Evolutionary conservation across 129 eudicot species (phyloP), one percentile per base, ranked within the genome.

Genomic region (Kitagawia praeruptora): DNA sequence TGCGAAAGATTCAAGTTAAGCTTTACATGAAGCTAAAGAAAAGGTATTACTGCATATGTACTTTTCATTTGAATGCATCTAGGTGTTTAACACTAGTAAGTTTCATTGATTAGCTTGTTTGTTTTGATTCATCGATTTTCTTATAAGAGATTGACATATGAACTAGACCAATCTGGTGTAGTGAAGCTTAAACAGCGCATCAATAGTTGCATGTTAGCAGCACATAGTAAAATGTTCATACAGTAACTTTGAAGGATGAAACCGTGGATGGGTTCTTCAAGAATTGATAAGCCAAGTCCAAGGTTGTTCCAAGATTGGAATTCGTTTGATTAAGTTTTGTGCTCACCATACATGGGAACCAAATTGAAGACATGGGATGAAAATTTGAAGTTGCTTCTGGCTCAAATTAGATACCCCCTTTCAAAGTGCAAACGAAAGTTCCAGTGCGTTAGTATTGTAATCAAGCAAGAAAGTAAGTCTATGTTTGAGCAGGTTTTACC

Each of bases 101-200:
- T 86, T 88, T 77, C 87, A 92, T 19, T 95, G 98, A 97, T 67
- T 92, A 74, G 96, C 98, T 73, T 95, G 98, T 83, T 95, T 77
- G 89, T 96, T 39, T 79, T 95, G 73, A 95, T 96, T 4, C 97
- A 92, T 25, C 98, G 92, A 70, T 89, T 90, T 83, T 94, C 90
- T 46, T n/a, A n/a, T 97, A 95, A 90, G 84, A 90, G 97, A 74
- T 44, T 90, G 48, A 90, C 98, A 3, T 88, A 85, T 27, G 97
- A 95, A 85, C 83, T 97, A 85, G 90, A 92, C 78, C 53, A 73
- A 73, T 94, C 92, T 38, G 93, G 92, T 70, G 97, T 95, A 2
- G 92, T 95, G 98, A 97, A 95, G 83, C 97, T 95, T n/a, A n/a
- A n/a, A n/a, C n/a, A n/a, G n/a, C n/a, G 90, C 74, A 92, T 90